Evolutionary conservation across 2,329 filamentous ascomycete species (phyloP).

Genomic region (Colletotrichum limetticola): DNA sequence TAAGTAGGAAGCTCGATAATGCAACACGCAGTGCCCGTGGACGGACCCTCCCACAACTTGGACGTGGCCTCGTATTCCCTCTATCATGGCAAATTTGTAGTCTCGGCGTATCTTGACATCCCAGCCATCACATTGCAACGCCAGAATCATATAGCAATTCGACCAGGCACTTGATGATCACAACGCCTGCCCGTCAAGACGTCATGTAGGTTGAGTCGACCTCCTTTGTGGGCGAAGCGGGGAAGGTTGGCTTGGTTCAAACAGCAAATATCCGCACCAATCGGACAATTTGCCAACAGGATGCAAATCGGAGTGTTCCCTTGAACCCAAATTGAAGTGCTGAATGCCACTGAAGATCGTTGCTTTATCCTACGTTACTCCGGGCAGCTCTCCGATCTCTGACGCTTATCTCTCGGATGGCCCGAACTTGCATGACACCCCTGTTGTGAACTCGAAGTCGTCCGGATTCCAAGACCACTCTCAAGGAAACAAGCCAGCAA

Average conservation of each 20-base stretch:
- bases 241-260: neutral
- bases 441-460: no score
- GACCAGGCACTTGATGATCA: neutral
- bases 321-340: neutral
- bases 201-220: neutral
- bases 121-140: neutral
- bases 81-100: neutral
- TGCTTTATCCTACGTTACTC: constrained; percentile 11
- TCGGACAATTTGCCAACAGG: neutral
- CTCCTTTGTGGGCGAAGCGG: neutral
- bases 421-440: neutral
- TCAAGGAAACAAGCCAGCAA: no score
- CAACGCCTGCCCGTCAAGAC: neutral
- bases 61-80: neutral
- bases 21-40: no score
- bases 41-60: neutral
- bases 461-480: no score
- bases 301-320: no score
- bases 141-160: neutral
- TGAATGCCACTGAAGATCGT: neutral
- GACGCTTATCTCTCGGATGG: neutral
- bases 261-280: constrained; percentile 1
- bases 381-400: neutral
- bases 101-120: neutral
- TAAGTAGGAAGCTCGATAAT: neutral